phyloP scores from a whole-genome alignment of 148 eudicot genomes.

The Camellia japonica region DNA sequence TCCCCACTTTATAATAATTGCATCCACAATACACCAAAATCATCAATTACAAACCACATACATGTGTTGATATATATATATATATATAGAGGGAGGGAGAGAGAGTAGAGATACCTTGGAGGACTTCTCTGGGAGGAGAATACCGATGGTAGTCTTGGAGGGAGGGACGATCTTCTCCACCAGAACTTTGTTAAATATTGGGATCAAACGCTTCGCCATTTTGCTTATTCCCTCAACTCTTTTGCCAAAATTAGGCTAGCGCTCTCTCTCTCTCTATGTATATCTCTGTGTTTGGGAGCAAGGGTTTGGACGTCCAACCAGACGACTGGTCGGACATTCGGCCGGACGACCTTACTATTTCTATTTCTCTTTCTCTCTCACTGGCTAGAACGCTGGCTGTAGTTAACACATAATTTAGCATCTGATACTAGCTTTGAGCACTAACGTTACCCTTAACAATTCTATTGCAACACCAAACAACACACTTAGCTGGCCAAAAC shows the following conservation, averaged over 20 bases:
- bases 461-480: no score
- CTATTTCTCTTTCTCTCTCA: no score
- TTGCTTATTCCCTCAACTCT: not conserved
- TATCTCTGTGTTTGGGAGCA: not conserved
- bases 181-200: slow-evolving; percentile 48
- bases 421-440: no score
- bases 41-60: not conserved
- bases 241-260: no score
- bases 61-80: not conserved
- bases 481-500: no score
- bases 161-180: slow-evolving; percentile 56
- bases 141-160: slow-evolving; percentile 48
- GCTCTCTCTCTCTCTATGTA: not conserved
- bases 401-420: no score
- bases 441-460: no score
- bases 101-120: slow-evolving; percentile 34
- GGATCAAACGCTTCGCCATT: slow-evolving; percentile 57
- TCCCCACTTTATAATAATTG: slow-evolving; percentile 33
- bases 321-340: no score
- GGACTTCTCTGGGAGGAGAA: slow-evolving; percentile 58
- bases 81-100: no score
- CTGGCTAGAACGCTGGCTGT: no score
- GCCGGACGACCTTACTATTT: no score
- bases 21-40: not conserved
- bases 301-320: no score